Base-by-base conservation (phyloP, 2,329 filamentous ascomycete species). In the Claviceps digitariae region DNA sequence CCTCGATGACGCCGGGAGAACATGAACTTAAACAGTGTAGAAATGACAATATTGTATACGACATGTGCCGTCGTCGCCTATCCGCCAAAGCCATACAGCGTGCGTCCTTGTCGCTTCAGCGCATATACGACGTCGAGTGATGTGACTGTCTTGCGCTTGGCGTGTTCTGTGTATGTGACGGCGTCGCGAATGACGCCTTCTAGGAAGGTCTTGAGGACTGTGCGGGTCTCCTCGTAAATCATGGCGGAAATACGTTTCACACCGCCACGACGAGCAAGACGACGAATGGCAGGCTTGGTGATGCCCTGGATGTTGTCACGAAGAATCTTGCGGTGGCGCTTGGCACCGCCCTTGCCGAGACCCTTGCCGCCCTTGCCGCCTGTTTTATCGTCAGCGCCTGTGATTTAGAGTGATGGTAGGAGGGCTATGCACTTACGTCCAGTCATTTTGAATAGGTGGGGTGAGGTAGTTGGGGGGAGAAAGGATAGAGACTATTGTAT, bases 241-340 rank as follows among this genome's bases (percentile, higher is more conserved):
- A 87, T 94, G 72, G 90, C 90, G 67, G 90, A 95, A 69, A 96
- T 96, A 95, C 90, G 90, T 87, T 96, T 96, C 81, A 96, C 90
- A 90, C 90, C 90, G 74, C 90, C 90, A 93, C 90, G 90, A 77
- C 90, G 90, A 61, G 90, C 90, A 71, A 96, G 90, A 91, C 90
- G 90, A 68, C 90, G 86, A 75, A 96, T 96, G 66, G 90, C 90
- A 67, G 90, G 90, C 86, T 96, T 96, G 69, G 90, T 96, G 72
- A 96, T 96, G 77, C 90, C 90, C 79, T 95, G 90, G 70, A 96
- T 96, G 86, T 95, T 96, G 86, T 95, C 90, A 76, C 90, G 89
- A 74, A 96, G 82, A 80, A 96, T 96, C 87, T 96, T 96, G 69
- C 90, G 85, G 78, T 96, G 90, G 76, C 90, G 90, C 87, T 96